Evolutionary conservation across 2,329 filamentous ascomycete genomes (phyloP), one percentile per base, ranked within the genome.

Genomic region (Neofusicoccum kwambonambiense): DNA sequence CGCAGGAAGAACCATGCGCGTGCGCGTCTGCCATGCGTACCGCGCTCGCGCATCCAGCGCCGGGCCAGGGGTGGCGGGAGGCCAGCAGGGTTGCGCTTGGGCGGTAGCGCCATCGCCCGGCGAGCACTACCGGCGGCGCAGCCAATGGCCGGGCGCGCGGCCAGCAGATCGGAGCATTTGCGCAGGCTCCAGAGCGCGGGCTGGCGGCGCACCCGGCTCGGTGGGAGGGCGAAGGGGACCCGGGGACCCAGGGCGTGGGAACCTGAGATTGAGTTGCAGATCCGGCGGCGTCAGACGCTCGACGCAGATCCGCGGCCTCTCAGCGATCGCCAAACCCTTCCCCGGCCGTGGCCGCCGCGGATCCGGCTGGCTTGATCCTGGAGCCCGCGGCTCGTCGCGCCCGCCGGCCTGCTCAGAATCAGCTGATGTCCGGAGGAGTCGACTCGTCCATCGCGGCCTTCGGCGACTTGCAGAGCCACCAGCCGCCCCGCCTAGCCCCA

Each of bases 191-290:
- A 27, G 17, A 49, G 45, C 45, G 45, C 19, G 37, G 37, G 27
- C 41, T 22, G 9, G 31, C 56, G 42, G 4, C 54, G 4, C 54
- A 45, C 13, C 15, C 54, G 22, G 19, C 31, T 15, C 39, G 13
- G 41, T 27, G 27, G 27, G 34, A 39, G 4, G n/a, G 22, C 22
- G 22, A 22, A 22, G 22, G 22, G 22, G 22, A 3, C 22, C 22
- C 3, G 22, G 19, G 13, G 54, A 34, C 42, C 42, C 56, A 45
- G 22, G 39, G 35, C 42, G 54, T 31, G 54, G 54, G 54, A 58
- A 58, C 54, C 11, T 58, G 42, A 60, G 56, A 60, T 47, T 60
- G 41, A 35, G 56, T 47, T 60, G 56, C 42, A 60, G 56, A 60
- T 60, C 56, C 56, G 56, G 37, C 39, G 34, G 22, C 51, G 27